Conservation (phyloP, 208 protist species). For the Trypanosoma cruzi region DNA sequence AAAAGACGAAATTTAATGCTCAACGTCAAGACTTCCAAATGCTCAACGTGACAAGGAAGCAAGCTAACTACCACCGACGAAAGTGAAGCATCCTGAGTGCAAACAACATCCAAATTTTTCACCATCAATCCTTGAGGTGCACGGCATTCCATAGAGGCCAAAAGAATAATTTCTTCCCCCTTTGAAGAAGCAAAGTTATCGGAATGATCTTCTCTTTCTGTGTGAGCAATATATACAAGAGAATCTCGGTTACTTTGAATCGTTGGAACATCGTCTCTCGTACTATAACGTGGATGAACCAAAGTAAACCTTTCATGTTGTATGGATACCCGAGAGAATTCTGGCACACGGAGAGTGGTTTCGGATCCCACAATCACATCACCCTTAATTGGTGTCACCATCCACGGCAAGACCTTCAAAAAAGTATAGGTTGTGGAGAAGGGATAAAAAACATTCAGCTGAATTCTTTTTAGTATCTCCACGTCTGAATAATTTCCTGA, state of each 20-base stretch:
- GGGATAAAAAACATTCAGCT: conserved; percentile 25
- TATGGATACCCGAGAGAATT: conserved; percentile 14
- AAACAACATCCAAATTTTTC: conserved; percentile 43
- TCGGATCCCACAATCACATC: conserved; percentile 1
- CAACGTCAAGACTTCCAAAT: conserved; percentile 60
- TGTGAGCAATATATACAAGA: conserved; percentile 44
- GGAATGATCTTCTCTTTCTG: conserved; percentile 20
- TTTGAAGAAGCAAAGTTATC: conserved; percentile 35
- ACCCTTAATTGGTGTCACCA: not conserved
- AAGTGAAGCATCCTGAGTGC: conserved; percentile 37
- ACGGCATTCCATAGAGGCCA: conserved; percentile 47
- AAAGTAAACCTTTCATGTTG: conserved; percentile 15
- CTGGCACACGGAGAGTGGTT: conserved; percentile 12
- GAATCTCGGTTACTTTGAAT: conserved; percentile 37
- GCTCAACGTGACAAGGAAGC: conserved; percentile 43
- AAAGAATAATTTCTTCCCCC: conserved; percentile 41
- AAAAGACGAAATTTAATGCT: conserved; percentile 35
- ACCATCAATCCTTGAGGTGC: conserved; percentile 48
- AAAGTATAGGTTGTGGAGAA: conserved; percentile 20
- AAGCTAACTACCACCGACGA: conserved; percentile 34
- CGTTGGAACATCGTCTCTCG: conserved; percentile 11
- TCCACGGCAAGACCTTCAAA: conserved; percentile 16
- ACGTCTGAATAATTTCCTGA: conserved; percentile 17
- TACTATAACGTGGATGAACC: conserved; percentile 4
- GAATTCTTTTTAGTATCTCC: conserved; percentile 22